phyloP scores from a whole-genome alignment of 176 grass and related monocot species.

The Triticum dicoccoides region DNA sequence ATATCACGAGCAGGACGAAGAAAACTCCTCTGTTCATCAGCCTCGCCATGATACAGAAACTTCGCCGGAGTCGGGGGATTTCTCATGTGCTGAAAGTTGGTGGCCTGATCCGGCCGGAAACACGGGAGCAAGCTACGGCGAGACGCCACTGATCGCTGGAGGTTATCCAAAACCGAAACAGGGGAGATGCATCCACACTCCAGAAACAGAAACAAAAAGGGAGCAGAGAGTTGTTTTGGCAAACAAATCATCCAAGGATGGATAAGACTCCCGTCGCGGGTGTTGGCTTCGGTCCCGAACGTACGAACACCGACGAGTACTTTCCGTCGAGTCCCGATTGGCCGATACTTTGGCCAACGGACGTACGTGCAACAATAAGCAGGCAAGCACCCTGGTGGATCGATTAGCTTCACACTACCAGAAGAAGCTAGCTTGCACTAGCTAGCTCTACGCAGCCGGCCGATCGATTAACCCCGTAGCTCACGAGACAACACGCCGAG shows the following conservation, averaged over 20 bases:
- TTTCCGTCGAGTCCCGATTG: no score
- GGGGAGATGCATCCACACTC: background rate
- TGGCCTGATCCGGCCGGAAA: background rate
- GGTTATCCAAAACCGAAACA: constrained; percentile 11
- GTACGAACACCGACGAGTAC: no score
- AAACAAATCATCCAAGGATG: background rate
- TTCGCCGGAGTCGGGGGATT: background rate
- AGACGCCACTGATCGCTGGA: background rate
- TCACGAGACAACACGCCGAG: no score
- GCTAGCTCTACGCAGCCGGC: no score
- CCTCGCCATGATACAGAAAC: background rate
- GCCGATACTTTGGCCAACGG: no score
- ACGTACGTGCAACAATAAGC: no score
- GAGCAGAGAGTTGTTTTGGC: background rate
- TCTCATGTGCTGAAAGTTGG: background rate
- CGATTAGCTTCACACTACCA: no score
- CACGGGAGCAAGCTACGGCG: constrained; percentile 4
- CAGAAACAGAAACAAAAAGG: background rate
- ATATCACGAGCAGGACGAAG: background rate
- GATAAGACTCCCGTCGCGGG: background rate
- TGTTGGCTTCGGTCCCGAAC: no score
- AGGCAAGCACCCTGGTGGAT: no score
- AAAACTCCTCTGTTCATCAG: background rate
- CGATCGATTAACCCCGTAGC: no score
- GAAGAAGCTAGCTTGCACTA: no score